phyloP scores from a whole-genome alignment of 169 alveolate species.

The Plasmodium falciparum region DNA sequence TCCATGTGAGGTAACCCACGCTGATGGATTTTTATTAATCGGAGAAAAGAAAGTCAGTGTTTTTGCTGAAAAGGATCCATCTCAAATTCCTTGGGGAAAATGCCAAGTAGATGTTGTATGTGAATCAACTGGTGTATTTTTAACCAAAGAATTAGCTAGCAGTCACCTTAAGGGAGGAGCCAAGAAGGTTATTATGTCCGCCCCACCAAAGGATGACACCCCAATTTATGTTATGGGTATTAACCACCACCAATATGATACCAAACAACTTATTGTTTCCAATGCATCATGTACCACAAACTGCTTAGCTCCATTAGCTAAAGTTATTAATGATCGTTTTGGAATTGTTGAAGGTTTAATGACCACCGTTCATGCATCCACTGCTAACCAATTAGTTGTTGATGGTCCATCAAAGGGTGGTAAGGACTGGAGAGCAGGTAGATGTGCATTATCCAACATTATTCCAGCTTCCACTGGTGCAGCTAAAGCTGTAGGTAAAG shows the following conservation, averaged over 20 bases:
- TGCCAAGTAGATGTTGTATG: conserved; percentile 96
- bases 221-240: conserved; percentile 99
- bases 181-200: conserved; percentile 98
- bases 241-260: conserved; percentile 94
- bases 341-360: conserved; percentile 99
- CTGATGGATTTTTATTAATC: conserved; percentile 88
- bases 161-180: conserved; percentile 98
- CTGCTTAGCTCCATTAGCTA: conserved; percentile 99
- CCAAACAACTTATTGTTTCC: conserved; percentile 93
- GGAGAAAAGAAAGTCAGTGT: conserved; percentile 90
- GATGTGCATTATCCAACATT: conserved; percentile 98
- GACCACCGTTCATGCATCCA: conserved; percentile 99
- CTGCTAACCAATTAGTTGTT: conserved; percentile 98
- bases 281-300: conserved; percentile 99
- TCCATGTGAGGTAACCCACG: conserved; percentile 87
- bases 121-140: conserved; percentile 99
- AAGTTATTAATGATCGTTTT: conserved; percentile 97
- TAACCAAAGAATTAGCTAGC: conserved; percentile 94
- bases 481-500: conserved; percentile 99
- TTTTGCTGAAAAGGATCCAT: conserved; percentile 95
- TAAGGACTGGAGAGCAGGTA: conserved; percentile 99
- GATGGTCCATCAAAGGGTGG: conserved; percentile 99
- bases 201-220: conserved; percentile 98
- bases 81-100: conserved; percentile 97
- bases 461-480: conserved; percentile 99